A percentile compares a stretch with the other conserved stretches of the same genome.
Conservation (phyloP, 495 filamentous ascomycete genomes). For the Daldinia decipiens region DNA sequence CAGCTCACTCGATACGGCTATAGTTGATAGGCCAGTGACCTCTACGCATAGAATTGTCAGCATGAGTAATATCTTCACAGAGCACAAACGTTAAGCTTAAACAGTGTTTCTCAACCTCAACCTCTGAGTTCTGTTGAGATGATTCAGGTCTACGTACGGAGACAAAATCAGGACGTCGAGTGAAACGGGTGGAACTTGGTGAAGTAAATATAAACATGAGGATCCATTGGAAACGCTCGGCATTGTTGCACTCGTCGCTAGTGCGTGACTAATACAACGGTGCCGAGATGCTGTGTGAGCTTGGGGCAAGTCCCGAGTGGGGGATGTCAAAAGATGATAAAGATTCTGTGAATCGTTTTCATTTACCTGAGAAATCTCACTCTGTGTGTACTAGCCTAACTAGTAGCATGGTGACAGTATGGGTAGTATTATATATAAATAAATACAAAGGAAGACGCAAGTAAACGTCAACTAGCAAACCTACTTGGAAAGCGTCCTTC, state of each 20-base stretch:
- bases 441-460: neutral
- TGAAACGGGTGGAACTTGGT: conserved; percentile 5
- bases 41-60: neutral
- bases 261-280: conserved; percentile 5
- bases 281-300: conserved; percentile 6
- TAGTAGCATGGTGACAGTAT: neutral
- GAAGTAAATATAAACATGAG: neutral
- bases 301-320: conserved; percentile 3
- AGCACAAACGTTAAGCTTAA: neutral
- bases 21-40: neutral
- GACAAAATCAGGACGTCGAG: neutral
- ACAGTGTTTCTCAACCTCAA: neutral
- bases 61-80: neutral
- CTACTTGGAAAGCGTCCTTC: neutral
- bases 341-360: conserved; percentile 2
- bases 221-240: neutral
- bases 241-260: conserved; percentile 2
- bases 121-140: neutral
- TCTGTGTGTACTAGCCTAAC: neutral
- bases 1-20: neutral
- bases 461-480: neutral
- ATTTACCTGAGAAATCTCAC: neutral
- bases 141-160: conserved; percentile 1
- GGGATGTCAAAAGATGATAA: neutral
- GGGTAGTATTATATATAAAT: neutral